These are phyloP conservation scores for Aschersonia sp. DNA, from an alignment of 2,329 filamentous ascomycete species.

Conservation along the genomic window DNA sequence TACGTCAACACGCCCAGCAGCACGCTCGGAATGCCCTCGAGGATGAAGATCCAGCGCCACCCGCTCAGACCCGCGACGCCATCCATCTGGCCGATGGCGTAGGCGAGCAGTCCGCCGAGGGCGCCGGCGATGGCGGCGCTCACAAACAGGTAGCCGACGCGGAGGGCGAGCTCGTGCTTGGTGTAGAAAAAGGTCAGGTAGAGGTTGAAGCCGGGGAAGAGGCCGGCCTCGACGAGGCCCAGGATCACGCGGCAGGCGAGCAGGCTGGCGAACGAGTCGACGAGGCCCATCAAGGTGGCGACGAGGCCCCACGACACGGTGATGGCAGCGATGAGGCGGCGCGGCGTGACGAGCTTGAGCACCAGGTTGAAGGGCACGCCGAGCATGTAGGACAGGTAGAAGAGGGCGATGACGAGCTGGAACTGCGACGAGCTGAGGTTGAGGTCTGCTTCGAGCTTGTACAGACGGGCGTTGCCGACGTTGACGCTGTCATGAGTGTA, in stretches of 20 bases:
- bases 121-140: conserved; percentile 57
- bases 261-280: conserved; percentile 47
- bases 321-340: conserved; percentile 50
- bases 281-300: conserved; percentile 55
- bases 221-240: conserved; percentile 52
- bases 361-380: conserved; percentile 53
- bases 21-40: conserved; percentile 30
- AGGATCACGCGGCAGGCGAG: conserved; percentile 56
- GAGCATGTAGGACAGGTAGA: conserved; percentile 51
- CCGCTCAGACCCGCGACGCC: conserved; percentile 47
- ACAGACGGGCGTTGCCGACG: conserved; percentile 57
- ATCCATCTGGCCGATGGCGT: conserved; percentile 59
- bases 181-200: conserved; percentile 69
- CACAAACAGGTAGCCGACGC: conserved; percentile 61
- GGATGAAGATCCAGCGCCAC: conserved; percentile 58
- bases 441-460: conserved; percentile 49
- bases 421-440: conserved; percentile 47
- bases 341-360: conserved; percentile 46
- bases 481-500: conserved; percentile 35
- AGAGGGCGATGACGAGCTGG: conserved; percentile 50
- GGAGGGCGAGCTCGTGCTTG: conserved; percentile 54
- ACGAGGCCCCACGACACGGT: conserved; percentile 51
- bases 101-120: conserved; percentile 58
- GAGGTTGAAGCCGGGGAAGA: conserved; percentile 54
- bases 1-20: conserved; percentile 19